These are phyloP conservation scores for Dioszegia aurantiaca DNA, from an alignment of 768 basidiomycete genomes.

Conservation along the genomic window DNA sequence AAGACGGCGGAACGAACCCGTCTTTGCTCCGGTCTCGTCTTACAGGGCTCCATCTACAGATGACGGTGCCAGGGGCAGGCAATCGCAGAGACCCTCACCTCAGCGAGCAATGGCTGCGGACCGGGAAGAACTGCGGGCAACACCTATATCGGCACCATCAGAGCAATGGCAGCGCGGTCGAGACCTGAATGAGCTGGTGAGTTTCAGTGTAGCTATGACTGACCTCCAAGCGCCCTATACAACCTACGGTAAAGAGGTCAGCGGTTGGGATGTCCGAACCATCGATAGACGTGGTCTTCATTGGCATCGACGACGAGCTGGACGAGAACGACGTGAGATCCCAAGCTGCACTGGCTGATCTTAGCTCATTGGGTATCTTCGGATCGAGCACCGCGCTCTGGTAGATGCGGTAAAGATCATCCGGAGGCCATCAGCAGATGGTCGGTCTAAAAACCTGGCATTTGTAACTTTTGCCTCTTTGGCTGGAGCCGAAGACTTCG, in stretches of 20 bases:
- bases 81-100: too few relatives aligned
- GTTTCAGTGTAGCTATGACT: constrained; percentile 13
- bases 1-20: background rate
- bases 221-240: background rate
- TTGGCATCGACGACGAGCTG: constrained; percentile 87
- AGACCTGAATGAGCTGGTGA: constrained; percentile 26
- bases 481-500: constrained; percentile 84
- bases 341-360: constrained; percentile 31
- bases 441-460: constrained; percentile 93
- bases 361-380: constrained; percentile 42
- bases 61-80: too few relatives aligned
- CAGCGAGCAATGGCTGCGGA: too few relatives aligned
- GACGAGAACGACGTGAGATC: constrained; percentile 78
- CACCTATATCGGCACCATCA: constrained; percentile 3
- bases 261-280: too few relatives aligned
- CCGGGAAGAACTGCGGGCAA: too few relatives aligned
- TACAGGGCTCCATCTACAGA: too few relatives aligned
- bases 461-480: constrained; percentile 88
- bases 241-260: constrained; percentile 51
- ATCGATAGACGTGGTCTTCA: constrained; percentile 89
- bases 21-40: too few relatives aligned
- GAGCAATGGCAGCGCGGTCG: constrained; percentile 40
- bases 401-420: constrained; percentile 70
- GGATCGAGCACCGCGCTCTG: constrained; percentile 46
- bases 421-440: constrained; percentile 74